A percentile compares a stretch with the other conserved stretches of the same genome.
These are phyloP conservation scores for Irpex rosettiformis DNA, from an alignment of 1,284 basidiomycete genomes.

Conservation along the genomic window DNA sequence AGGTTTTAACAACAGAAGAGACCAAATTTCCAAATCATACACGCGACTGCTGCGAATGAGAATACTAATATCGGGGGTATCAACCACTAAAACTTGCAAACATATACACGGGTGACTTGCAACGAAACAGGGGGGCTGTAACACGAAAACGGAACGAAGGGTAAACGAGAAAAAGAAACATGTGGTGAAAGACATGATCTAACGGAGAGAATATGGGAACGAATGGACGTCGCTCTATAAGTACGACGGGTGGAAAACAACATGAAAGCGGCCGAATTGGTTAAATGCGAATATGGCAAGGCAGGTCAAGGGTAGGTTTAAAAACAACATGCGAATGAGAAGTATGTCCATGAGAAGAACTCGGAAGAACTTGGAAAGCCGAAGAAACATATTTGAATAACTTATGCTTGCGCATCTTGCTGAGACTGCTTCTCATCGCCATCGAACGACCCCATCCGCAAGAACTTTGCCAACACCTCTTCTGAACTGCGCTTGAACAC, in stretches of 20 bases:
- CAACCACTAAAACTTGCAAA: neutral
- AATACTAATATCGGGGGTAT: conserved; percentile 5
- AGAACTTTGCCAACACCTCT: conserved; percentile 74
- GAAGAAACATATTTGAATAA: neutral
- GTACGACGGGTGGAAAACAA: neutral
- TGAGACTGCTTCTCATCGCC: conserved; percentile 35
- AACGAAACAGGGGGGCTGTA: neutral
- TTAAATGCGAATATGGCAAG: neutral
- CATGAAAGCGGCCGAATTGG: neutral
- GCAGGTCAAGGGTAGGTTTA: neutral
- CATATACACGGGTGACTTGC: conserved; percentile 1
- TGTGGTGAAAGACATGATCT: neutral
- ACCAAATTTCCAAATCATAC: neutral
- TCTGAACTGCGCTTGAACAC: conserved; percentile 80
- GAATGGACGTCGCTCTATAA: conserved; percentile 11
- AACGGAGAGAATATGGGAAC: neutral
- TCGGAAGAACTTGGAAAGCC: neutral
- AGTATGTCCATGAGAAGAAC: neutral
- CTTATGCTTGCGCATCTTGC: neutral
- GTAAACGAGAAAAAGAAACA: neutral
- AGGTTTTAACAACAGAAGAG: neutral
- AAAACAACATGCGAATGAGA: neutral
- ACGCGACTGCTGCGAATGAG: neutral
- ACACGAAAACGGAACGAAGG: neutral
- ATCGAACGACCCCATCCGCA: conserved; percentile 72